Base-by-base conservation (phyloP, 192 early-diverging fungal genomes). In the Podila horticola region DNA sequence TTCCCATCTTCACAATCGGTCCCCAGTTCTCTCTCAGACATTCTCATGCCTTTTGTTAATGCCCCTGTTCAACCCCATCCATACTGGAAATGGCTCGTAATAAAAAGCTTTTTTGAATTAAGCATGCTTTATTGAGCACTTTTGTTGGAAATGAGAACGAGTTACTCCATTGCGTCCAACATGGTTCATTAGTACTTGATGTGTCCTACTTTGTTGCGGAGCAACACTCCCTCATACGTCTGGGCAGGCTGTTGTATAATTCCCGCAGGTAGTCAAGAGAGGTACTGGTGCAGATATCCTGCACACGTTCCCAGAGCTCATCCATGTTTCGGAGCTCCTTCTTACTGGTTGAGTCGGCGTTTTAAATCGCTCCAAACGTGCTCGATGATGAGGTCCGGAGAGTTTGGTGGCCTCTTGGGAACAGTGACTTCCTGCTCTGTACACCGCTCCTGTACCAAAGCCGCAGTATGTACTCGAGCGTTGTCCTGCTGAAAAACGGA, bases 401-500 rank as follows among this genome's bases (percentile, higher is more conserved):
- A 58, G 24, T 58, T 58, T 3, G 57, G 1, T 58, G 57, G 57
- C 57, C 19, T 7, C 33, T 34, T 34, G 33, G 7, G 33, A 34
- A 34, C 33, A 5, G 33, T 34, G 5, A 34, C 5, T 0, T 64
- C 30, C 19, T 49, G 19, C 19, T 64, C 15, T 3, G 2, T 24
- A 17, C 48, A 38, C 30, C 50, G 55, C 2, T 29, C 19, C 28
- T 55, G 0, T 17, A 66, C 17, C 2, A 52, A 4, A 7, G 0
- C 2, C 31, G 50, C 26, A 20, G 50, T 66, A 55, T 66, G 50
- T 13, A 52, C 50, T 15, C 48, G 28, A 13, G 65, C 4, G 22
- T 66, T 55, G 65, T 66, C 50, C 29, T 66, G 65, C 19, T 66
- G 65, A 66, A 66, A 66, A 11, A 66, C 28, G 5, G 4, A 55